phyloP scores from a whole-genome alignment of 2,329 filamentous ascomycete genomes.

The Leptographium wingfieldii region DNA sequence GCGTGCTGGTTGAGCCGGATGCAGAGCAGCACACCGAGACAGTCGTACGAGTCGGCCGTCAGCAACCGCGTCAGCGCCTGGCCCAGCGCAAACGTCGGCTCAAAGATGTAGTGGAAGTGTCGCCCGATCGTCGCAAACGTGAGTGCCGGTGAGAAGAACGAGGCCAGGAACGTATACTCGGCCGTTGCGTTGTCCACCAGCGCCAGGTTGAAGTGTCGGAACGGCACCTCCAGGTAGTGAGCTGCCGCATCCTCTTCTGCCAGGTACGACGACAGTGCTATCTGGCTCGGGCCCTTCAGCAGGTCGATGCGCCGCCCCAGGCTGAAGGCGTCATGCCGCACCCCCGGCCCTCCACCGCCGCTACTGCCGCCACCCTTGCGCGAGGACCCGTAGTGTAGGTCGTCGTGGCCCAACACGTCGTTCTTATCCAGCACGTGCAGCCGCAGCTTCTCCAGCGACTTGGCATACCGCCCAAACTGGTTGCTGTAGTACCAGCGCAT shows the following conservation, averaged over 20 bases:
- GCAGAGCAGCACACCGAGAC: conserved; percentile 76
- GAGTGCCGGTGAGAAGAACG: conserved; percentile 73
- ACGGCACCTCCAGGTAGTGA: conserved; percentile 82
- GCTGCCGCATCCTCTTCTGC: conserved; percentile 74
- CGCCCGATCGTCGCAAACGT: conserved; percentile 67
- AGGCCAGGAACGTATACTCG: conserved; percentile 86
- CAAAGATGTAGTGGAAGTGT: conserved; percentile 79
- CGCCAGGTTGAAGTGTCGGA: conserved; percentile 89
- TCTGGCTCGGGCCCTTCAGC: conserved; percentile 58
- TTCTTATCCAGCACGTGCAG: conserved; percentile 72
- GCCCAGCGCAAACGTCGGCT: conserved; percentile 77
- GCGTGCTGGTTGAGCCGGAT: conserved; percentile 88
- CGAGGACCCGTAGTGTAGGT: conserved; percentile 20
- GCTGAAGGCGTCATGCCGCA: conserved; percentile 76
- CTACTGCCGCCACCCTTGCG: not conserved
- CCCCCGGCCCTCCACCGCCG: conserved; percentile 23
- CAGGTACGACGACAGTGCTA: conserved; percentile 73
- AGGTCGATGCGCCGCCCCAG: conserved; percentile 77
- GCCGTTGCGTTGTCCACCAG: conserved; percentile 87
- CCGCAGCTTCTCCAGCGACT: conserved; percentile 72
- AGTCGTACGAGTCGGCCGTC: conserved; percentile 66
- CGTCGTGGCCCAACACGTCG: conserved; percentile 72
- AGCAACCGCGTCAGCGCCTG: conserved; percentile 64
- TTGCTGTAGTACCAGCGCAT: conserved; percentile 98
- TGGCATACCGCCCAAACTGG: conserved; percentile 80